Conservation (phyloP, 2,329 filamentous ascomycete species). For the Diaporthe sp. region DNA sequence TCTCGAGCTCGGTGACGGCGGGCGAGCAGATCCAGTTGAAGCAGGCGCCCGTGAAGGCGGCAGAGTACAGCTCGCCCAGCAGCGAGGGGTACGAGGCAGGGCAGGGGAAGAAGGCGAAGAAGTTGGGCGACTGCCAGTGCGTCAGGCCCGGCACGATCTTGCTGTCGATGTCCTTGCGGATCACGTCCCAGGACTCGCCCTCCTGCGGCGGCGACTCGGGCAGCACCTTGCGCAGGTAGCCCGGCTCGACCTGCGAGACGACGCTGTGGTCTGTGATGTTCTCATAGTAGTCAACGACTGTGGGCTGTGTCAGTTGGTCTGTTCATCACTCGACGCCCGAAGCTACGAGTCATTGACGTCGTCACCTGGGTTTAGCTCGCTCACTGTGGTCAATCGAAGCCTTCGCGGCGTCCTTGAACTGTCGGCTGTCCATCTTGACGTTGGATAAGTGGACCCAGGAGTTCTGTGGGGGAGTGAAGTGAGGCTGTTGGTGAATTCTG, state of each 20-base stretch:
- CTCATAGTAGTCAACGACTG: constrained; percentile 88
- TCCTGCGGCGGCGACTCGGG: constrained; percentile 72
- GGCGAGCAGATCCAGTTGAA: constrained; percentile 99
- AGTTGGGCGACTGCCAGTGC: constrained; percentile 93
- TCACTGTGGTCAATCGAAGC: constrained; percentile 85
- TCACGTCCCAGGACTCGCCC: constrained; percentile 80
- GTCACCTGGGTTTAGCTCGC: constrained; percentile 43
- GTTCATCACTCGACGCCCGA: constrained; percentile 9
- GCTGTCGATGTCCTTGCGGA: constrained; percentile 83
- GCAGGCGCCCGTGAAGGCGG: constrained; percentile 87
- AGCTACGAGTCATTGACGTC: constrained; percentile 18
- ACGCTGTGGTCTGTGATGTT: constrained; percentile 77
- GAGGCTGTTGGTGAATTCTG: background rate
- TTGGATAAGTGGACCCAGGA: background rate
- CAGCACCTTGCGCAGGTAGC: constrained; percentile 85
- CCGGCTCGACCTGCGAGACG: constrained; percentile 81
- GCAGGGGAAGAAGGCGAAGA: constrained; percentile 95
- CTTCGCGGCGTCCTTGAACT: constrained; percentile 82
- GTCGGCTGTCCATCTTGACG: constrained; percentile 75
- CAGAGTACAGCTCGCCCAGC: constrained; percentile 91
- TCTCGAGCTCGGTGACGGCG: constrained; percentile 92
- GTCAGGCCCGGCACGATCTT: constrained; percentile 94
- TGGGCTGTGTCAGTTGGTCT: background rate
- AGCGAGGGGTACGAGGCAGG: constrained; percentile 85
- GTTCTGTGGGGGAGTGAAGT: background rate